Base-by-base conservation (phyloP, 2,329 filamentous ascomycete genomes). In the Fusarium tricinctum region DNA sequence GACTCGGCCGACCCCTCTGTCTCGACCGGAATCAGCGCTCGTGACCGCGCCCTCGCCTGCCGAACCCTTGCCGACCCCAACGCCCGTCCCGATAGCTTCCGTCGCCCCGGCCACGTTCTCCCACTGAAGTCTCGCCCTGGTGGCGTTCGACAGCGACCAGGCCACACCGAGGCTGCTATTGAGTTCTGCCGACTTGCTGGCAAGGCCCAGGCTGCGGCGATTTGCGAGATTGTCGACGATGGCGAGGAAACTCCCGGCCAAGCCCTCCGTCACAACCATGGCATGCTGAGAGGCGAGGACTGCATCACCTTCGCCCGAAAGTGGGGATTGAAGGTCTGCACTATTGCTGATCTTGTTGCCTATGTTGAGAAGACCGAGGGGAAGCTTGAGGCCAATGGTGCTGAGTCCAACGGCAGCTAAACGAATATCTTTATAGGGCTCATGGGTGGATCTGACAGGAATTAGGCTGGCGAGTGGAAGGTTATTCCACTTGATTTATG, bases 271-370 rank as follows among this genome's bases (percentile, higher is more conserved):
- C 78, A 79, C 13, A 89, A 87, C 20, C 87, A 90, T n/a, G 93
- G 91, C 26, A 99, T 99, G 96, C 90, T 98, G 89, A 84, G 94
- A 71, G 89, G 93, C 68, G 93, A 97, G 82, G 92, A 88, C 38
- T 97, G 94, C 81, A 83, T 99, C 76, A 87, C 85, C 50, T 99
- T 99, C 85, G 96, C 94, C 28, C 89, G 89, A 80, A 89, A 86
- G 80, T 98, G 92, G 89, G 94, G 94, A 6, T 83, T 99, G 72
- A 96, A 92, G 83, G 93, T 97, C 61, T 97, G 94, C 81, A 98
- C 96, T 30, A 98, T 99, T 81, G 94, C 95, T 77, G 94, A 95
- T 80, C 80, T 99, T 81, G 91, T 95, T 28, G 84, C 83, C 58
- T 92, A 97, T 78, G 82, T 97, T 60, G 91, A 96, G 79, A 90